Percentiles rank a stretch among this genome's conserved stretches.
phyloP scores from a whole-genome alignment of 495 filamentous ascomycete genomes.

The Lindgomyces ingoldianus region DNA sequence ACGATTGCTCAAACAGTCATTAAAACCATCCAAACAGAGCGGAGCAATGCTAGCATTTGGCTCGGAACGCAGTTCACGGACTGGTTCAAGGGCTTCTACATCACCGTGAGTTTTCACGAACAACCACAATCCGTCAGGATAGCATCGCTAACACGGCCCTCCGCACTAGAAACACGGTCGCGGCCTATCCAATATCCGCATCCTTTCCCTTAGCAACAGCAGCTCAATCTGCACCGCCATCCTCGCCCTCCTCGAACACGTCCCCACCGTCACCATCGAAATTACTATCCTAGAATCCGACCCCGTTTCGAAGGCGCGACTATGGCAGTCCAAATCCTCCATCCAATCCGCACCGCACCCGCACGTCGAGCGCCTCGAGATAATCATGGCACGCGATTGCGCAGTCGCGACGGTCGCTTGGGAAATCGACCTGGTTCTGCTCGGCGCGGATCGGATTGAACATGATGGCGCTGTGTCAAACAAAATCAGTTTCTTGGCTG shows the following conservation, averaged over 20 bases:
- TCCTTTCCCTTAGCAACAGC: background rate
- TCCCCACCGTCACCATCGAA: no score
- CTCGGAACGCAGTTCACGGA: no score
- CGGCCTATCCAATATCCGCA: no score
- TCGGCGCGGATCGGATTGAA: conserved; percentile 65
- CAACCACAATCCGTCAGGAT: no score
- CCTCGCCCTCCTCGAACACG: background rate
- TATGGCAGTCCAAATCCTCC: conserved; percentile 52
- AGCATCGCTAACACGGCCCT: no score
- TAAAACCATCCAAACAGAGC: no score
- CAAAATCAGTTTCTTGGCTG: conserved; percentile 64
- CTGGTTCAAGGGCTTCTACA: no score
- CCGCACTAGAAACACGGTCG: no score
- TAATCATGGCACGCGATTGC: conserved; percentile 63
- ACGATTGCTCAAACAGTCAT: background rate
- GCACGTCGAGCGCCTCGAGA: conserved; percentile 29
- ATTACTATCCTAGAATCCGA: conserved; percentile 37
- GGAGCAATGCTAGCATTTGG: no score
- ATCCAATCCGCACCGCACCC: conserved; percentile 26
- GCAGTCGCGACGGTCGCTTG: conserved; percentile 55
- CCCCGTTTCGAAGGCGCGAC: conserved; percentile 65
- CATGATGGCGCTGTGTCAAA: conserved; percentile 59
- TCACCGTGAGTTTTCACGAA: no score
- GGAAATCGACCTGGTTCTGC: conserved; percentile 54
- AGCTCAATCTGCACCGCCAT: background rate